These are phyloP conservation scores for Sordariomycetes sp. DNA, from an alignment of 2,329 filamentous ascomycete species.

Conservation along the genomic window DNA sequence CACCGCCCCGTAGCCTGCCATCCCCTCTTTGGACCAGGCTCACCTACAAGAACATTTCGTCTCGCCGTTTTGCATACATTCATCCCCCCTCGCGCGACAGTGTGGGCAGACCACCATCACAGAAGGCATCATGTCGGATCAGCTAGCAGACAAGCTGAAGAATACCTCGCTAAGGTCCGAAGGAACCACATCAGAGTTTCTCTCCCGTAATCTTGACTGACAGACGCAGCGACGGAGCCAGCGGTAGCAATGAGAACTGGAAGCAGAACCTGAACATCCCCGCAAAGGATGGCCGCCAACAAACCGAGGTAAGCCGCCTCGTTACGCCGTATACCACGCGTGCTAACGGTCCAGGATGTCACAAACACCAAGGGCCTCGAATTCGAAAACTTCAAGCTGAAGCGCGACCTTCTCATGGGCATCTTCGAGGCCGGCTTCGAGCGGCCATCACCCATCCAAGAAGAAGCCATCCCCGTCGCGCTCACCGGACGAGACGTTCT, in stretches of 20 bases:
- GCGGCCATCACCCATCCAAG: slow-evolving; percentile 97
- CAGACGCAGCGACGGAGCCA: slow-evolving; percentile 32
- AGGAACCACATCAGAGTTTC: not conserved
- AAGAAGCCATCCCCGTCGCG: slow-evolving; percentile 96
- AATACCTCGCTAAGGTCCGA: slow-evolving; percentile 30
- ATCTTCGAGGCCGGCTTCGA: slow-evolving; percentile 99
- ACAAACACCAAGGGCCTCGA: slow-evolving; percentile 96
- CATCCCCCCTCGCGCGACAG: no score
- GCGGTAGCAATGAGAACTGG: slow-evolving; percentile 52
- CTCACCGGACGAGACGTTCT: slow-evolving; percentile 92
- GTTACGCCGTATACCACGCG: not conserved
- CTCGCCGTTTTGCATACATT: not conserved
- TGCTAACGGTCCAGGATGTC: slow-evolving; percentile 64
- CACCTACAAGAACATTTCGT: no score
- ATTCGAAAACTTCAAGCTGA: slow-evolving; percentile 94
- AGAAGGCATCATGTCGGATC: slow-evolving; percentile 32
- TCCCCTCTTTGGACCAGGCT: no score
- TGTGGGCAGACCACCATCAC: no score
- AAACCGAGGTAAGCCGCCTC: slow-evolving; percentile 57
- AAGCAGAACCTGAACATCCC: slow-evolving; percentile 65
- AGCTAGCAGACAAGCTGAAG: slow-evolving; percentile 35
- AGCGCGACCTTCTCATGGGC: slow-evolving; percentile 93
- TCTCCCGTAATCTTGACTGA: not conserved
- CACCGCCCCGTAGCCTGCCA: no score
- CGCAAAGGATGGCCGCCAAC: slow-evolving; percentile 64